phyloP scores from a whole-genome alignment of 2,329 filamentous ascomycete genomes.

The Penicillium brasilianum region DNA sequence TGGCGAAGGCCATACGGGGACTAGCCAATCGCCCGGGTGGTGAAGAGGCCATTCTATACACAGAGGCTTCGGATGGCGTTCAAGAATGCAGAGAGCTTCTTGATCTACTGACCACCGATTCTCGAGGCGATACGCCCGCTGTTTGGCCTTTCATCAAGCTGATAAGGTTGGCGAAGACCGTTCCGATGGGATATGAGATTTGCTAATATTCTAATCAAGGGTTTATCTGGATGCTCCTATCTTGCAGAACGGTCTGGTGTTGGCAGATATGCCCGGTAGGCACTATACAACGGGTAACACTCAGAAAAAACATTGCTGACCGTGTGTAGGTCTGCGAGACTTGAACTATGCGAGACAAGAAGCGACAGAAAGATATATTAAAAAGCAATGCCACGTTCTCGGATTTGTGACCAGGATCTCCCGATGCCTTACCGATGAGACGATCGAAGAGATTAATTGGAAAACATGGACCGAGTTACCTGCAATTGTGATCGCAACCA shows the following conservation, averaged over 20 bases:
- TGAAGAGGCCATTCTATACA: neutral
- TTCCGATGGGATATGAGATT: too few species aligned
- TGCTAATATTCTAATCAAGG: constrained; percentile 11
- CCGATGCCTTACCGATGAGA: constrained; percentile 26
- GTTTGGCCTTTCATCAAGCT: constrained; percentile 33
- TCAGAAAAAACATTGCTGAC: neutral
- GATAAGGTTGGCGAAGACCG: constrained; percentile 20
- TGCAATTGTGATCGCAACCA: constrained; percentile 28
- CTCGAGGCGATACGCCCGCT: neutral
- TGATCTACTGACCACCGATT: constrained; percentile 23
- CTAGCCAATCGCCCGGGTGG: neutral
- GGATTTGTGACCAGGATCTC: constrained; percentile 28
- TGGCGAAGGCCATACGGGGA: neutral
- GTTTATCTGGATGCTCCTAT: constrained; percentile 29
- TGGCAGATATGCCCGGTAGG: constrained; percentile 32
- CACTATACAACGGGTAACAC: neutral
- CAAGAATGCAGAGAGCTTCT: constrained; percentile 23
- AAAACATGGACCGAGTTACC: constrained; percentile 14
- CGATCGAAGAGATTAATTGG: constrained; percentile 22
- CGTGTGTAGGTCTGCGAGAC: constrained; percentile 26
- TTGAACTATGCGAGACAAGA: constrained; percentile 28
- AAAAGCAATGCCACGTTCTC: constrained; percentile 29
- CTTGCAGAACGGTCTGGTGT: constrained; percentile 26
- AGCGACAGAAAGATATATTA: constrained; percentile 30
- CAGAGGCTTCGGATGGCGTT: constrained; percentile 2